Percentiles rank a stretch among this genome's conserved stretches.
Conservation (phyloP, 1,139 yeast genomes). For the Protomyces arabidopsidicola region DNA sequence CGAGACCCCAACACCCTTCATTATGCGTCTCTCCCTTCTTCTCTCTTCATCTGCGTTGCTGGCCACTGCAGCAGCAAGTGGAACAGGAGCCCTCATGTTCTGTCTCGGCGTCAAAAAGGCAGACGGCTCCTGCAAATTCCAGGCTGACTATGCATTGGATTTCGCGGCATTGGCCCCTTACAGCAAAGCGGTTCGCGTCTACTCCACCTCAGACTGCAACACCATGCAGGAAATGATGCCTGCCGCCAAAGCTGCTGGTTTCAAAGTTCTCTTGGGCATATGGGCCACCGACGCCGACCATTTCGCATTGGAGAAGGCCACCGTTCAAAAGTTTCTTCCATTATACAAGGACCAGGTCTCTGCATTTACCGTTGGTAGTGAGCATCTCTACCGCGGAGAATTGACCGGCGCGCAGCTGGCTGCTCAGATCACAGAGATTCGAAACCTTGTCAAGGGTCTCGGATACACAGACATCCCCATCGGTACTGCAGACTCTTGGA, state of each 20-base stretch:
- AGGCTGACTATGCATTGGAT: conserved; percentile 62
- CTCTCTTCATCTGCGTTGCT: background rate
- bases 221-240: conserved; percentile 79
- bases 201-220: conserved; percentile 84
- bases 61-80: background rate
- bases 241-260: conserved; percentile 63
- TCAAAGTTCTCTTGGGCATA: conserved; percentile 70
- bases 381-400: conserved; percentile 70
- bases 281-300: conserved; percentile 45
- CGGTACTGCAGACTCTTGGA: conserved; percentile 96
- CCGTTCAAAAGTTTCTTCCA: conserved; percentile 39
- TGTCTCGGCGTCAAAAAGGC: conserved; percentile 67
- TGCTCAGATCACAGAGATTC: conserved; percentile 38
- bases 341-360: conserved; percentile 42
- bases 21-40: background rate
- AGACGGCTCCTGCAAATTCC: conserved; percentile 65
- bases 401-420: conserved; percentile 46
- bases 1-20: no score
- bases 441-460: background rate
- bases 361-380: conserved; percentile 81
- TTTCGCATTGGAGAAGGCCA: background rate
- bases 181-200: conserved; percentile 65
- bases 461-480: conserved; percentile 45
- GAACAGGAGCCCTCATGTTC: conserved; percentile 48
- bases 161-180: conserved; percentile 53